Conservation (phyloP, 176 grass and related monocot species). For the Zoysia japonica region DNA sequence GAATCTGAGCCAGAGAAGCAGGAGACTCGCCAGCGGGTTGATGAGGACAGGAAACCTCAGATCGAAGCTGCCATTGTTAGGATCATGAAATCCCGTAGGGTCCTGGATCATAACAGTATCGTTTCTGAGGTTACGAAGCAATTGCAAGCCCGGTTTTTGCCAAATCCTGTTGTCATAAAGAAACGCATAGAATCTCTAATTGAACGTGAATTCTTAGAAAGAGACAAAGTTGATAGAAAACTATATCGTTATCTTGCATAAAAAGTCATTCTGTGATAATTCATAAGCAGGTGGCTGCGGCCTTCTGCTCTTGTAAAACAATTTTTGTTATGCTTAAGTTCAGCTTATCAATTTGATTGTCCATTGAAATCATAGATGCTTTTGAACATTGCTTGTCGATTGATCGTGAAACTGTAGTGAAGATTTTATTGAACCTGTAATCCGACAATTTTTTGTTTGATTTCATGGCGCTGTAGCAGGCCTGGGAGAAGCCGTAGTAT, state of each 20-base stretch:
- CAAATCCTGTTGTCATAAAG: conserved; percentile 96
- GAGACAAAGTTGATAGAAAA: conserved; percentile 93
- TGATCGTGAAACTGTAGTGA: conserved; percentile 1
- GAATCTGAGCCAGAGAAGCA: conserved; percentile 98
- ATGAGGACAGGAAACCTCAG: conserved; percentile 97
- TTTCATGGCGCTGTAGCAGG: not conserved
- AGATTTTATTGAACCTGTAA: not conserved
- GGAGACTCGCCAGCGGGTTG: conserved; percentile 91
- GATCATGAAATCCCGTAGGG: conserved; percentile 90
- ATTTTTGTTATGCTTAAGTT: conserved; percentile 43
- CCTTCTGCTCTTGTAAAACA: conserved; percentile 48
- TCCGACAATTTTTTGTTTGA: not conserved
- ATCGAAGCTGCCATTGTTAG: conserved; percentile 96
- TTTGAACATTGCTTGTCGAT: conserved; percentile 17
- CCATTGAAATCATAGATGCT: conserved; percentile 34
- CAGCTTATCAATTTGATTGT: conserved; percentile 38
- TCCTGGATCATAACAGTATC: conserved; percentile 97
- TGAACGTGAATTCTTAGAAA: conserved; percentile 95
- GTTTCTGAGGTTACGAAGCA: conserved; percentile 94
- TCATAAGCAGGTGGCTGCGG: conserved; percentile 17
- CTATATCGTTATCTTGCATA: conserved; percentile 98
- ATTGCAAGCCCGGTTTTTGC: conserved; percentile 83
- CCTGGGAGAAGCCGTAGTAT: not conserved
- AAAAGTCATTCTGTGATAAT: conserved; percentile 33
- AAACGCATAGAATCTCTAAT: conserved; percentile 95